These are phyloP conservation scores for Dioscorea cayenensis DNA, from an alignment of 116 monocot species.

Conservation along the genomic window DNA sequence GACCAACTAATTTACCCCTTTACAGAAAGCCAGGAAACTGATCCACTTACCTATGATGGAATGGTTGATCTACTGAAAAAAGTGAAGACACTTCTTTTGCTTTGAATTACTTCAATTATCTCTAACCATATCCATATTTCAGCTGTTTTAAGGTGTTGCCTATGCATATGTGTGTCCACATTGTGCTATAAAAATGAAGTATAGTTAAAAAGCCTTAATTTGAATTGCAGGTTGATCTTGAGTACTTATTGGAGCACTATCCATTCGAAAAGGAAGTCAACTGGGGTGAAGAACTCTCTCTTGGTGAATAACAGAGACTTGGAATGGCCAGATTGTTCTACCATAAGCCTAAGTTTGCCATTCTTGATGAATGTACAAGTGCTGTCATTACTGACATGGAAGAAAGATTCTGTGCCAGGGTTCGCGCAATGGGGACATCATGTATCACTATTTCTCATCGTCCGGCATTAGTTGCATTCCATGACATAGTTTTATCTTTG, in stretches of 20 bases:
- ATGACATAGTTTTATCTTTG: slow-evolving; percentile 93
- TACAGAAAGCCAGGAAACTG: slow-evolving; percentile 59
- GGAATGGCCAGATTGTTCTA: slow-evolving; percentile 98
- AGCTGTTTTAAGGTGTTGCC: background rate
- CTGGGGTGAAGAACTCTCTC: slow-evolving; percentile 98
- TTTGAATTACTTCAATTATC: background rate
- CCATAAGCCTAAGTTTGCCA: slow-evolving; percentile 97
- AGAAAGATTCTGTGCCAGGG: slow-evolving; percentile 91
- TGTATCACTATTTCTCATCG: slow-evolving; percentile 98
- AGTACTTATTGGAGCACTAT: slow-evolving; percentile 88
- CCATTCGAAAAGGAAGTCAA: slow-evolving; percentile 86
- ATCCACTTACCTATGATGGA: slow-evolving; percentile 58
- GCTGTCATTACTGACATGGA: slow-evolving; percentile 99
- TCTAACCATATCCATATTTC: background rate
- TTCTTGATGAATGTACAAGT: slow-evolving; percentile 99
- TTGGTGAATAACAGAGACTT: slow-evolving; percentile 96
- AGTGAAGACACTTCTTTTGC: slow-evolving; percentile 27
- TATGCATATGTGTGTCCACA: background rate
- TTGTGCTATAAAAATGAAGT: background rate
- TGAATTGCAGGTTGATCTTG: slow-evolving; percentile 74
- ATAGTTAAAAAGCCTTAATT: background rate
- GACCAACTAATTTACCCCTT: slow-evolving; percentile 97
- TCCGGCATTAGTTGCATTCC: slow-evolving; percentile 96
- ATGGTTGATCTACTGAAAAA: slow-evolving; percentile 92
- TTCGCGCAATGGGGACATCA: slow-evolving; percentile 93